Percentiles rank a stretch among this genome's conserved stretches.
Evolutionary conservation across 495 filamentous ascomycete genomes (phyloP).

Genomic region (Talaromyces stipitatus): DNA sequence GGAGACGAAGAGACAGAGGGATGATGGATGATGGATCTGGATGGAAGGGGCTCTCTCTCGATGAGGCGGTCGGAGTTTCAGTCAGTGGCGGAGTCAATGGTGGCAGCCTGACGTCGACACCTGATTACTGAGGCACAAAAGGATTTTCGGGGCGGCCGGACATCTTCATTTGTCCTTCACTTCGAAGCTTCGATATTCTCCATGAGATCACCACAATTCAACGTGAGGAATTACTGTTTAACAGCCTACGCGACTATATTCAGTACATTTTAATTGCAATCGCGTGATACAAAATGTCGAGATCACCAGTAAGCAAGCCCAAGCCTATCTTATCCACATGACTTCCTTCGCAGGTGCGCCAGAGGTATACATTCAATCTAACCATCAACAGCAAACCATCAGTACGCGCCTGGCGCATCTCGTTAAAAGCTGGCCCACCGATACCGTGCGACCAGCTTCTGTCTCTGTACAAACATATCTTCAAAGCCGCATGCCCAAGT

Average conservation of each 20-base stretch:
- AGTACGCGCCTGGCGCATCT: conserved; percentile 46
- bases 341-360: not conserved
- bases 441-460: conserved; percentile 64
- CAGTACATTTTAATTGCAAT: not conserved
- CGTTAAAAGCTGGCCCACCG: conserved; percentile 70
- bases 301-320: conserved; percentile 17
- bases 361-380: not conserved
- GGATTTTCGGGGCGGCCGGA: not conserved
- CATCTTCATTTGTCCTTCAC: not conserved
- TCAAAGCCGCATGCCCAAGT: conserved; percentile 47
- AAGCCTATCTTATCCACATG: not conserved
- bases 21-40: not conserved
- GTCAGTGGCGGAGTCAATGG: conserved; percentile 1
- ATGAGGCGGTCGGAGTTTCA: not conserved
- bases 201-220: no score
- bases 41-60: not conserved
- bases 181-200: no score
- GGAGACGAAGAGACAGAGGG: conserved; percentile 8
- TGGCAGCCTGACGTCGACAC: conserved; percentile 5
- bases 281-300: conserved; percentile 18
- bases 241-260: not conserved
- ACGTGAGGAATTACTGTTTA: no score
- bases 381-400: conserved; percentile 45
- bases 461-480: conserved; percentile 67
- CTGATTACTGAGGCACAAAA: not conserved